These are phyloP conservation scores for Dioscorea alata DNA, from an alignment of 106 monocot genomes.

Conservation along the genomic window DNA sequence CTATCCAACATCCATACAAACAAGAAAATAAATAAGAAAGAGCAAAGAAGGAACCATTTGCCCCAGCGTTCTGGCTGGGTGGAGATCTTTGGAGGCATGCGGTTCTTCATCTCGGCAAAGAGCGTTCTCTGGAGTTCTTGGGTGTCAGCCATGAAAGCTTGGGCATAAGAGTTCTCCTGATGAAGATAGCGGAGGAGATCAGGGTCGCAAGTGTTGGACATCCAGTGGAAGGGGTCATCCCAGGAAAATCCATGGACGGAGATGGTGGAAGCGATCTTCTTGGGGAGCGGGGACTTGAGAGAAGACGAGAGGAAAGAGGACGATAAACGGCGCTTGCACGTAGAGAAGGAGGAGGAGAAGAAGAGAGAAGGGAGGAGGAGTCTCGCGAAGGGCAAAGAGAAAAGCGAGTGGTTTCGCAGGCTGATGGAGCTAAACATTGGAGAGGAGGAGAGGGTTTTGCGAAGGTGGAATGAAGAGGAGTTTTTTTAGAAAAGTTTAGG, in stretches of 20 bases:
- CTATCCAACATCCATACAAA: too few relatives aligned
- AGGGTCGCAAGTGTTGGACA: slow-evolving; percentile 63
- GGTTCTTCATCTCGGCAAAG: slow-evolving; percentile 45
- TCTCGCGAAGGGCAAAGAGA: slow-evolving; percentile 4
- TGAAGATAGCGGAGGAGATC: slow-evolving; percentile 51
- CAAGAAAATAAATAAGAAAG: neutral
- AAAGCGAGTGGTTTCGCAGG: neutral
- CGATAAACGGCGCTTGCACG: slow-evolving; percentile 16
- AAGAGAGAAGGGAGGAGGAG: neutral
- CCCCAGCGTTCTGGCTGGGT: slow-evolving; percentile 74
- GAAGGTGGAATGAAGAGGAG: too few relatives aligned
- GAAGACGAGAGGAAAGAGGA: slow-evolving; percentile 3
- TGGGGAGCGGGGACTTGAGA: slow-evolving; percentile 45
- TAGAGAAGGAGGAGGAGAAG: slow-evolving; percentile 17
- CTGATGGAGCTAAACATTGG: neutral
- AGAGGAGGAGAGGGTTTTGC: too few relatives aligned
- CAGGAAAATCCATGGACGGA: slow-evolving; percentile 70
- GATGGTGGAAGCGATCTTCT: slow-evolving; percentile 64
- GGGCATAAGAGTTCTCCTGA: slow-evolving; percentile 70
- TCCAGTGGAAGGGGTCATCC: too few relatives aligned
- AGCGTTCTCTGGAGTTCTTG: slow-evolving; percentile 33
- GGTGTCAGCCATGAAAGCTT: slow-evolving; percentile 78
- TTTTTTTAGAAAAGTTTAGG: too few relatives aligned
- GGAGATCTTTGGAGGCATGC: slow-evolving; percentile 44
- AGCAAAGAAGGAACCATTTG: slow-evolving; percentile 29